phyloP scores from a whole-genome alignment of 2,329 filamentous ascomycete genomes.

The Verticillium tricorpus region DNA sequence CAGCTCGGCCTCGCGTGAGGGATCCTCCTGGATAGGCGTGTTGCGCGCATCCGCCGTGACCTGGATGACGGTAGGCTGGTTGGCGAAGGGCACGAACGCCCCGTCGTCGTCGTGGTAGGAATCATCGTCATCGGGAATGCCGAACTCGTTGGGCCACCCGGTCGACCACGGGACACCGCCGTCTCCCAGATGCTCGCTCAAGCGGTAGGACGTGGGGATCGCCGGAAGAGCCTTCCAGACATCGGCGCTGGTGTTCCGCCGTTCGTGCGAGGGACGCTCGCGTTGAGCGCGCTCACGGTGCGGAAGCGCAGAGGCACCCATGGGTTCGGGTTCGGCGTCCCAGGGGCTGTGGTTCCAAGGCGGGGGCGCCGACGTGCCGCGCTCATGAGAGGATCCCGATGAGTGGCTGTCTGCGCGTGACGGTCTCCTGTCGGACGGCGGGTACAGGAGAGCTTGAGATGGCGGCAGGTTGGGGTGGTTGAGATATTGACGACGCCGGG shows the following conservation, averaged over 20 bases:
- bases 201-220: constrained; percentile 17
- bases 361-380: constrained; percentile 45
- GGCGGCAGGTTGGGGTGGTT: background rate
- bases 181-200: background rate
- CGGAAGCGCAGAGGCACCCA: constrained; percentile 21
- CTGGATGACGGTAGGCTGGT: background rate
- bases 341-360: constrained; percentile 42
- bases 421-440: background rate
- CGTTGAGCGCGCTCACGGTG: constrained; percentile 10
- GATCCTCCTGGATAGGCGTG: constrained; percentile 4
- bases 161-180: background rate
- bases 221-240: constrained; percentile 40
- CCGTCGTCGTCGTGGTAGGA: background rate
- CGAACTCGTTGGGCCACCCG: background rate
- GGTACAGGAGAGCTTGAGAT: background rate
- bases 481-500: background rate
- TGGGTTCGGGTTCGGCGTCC: constrained; percentile 31
- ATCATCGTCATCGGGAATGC: constrained; percentile 15
- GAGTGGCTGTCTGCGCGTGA: constrained; percentile 14
- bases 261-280: constrained; percentile 4
- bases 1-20: constrained; percentile 27
- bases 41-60: background rate
- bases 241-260: constrained; percentile 11
- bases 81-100: background rate
- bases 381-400: constrained; percentile 27